phyloP scores from a whole-genome alignment of 2,329 filamentous ascomycete species.

The Fusarium paranaense region DNA sequence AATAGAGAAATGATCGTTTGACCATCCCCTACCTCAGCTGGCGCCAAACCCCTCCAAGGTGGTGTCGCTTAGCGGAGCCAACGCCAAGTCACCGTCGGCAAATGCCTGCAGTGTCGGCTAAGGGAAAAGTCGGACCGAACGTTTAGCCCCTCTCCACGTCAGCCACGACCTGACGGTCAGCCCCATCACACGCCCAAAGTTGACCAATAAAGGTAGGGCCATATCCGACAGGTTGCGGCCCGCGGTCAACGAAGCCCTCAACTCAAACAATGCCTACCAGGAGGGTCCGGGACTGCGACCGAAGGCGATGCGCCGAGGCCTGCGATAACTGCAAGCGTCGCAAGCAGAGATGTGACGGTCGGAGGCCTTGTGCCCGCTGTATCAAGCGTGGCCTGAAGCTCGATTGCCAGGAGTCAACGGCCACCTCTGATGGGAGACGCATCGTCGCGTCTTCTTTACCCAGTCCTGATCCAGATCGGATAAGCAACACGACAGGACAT shows the following conservation, averaged over 20 bases:
- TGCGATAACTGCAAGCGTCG: slow-evolving; percentile 43
- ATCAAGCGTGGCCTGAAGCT: slow-evolving; percentile 38
- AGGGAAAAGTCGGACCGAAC: slow-evolving; percentile 1
- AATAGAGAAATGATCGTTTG: neutral
- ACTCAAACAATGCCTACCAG: slow-evolving; percentile 39
- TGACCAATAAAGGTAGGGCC: slow-evolving; percentile 35
- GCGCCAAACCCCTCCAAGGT: neutral
- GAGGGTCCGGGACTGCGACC: slow-evolving; percentile 39
- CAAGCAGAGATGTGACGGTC: slow-evolving; percentile 42
- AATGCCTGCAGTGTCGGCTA: neutral
- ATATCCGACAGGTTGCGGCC: slow-evolving; percentile 37
- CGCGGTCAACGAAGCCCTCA: slow-evolving; percentile 20
- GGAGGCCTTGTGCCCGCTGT: slow-evolving; percentile 39
- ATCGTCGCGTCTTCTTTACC: slow-evolving; percentile 41
- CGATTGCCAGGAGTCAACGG: slow-evolving; percentile 35
- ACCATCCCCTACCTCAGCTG: neutral
- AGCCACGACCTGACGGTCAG: neutral
- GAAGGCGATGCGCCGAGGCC: slow-evolving; percentile 41
- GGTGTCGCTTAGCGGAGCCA: neutral
- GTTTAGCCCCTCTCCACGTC: slow-evolving; percentile 10
- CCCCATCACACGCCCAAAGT: slow-evolving; percentile 8
- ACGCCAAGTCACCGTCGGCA: neutral
- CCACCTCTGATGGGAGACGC: slow-evolving; percentile 2
- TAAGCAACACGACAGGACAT: slow-evolving; percentile 32
- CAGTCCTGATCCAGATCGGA: slow-evolving; percentile 41